Evolutionary conservation across 2,329 filamentous ascomycete species (phyloP).

Genomic region (Pyrenophora tritici-repentis): DNA sequence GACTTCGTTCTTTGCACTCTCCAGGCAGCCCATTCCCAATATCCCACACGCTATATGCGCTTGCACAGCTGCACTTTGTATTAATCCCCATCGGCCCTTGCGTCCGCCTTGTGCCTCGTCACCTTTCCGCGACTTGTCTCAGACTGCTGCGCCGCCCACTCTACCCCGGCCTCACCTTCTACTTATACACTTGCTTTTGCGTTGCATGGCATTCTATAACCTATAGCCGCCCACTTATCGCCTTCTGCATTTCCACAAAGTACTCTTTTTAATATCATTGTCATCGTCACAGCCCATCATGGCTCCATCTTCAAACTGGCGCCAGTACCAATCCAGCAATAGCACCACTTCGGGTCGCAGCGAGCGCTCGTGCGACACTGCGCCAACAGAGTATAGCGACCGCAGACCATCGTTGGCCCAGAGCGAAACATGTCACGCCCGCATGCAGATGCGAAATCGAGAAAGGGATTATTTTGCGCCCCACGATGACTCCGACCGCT

Average conservation of each 20-base stretch:
- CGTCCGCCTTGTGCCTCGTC: constrained; percentile 33
- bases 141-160: constrained; percentile 31
- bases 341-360: constrained; percentile 31
- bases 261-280: constrained; percentile 14
- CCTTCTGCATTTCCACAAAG: constrained; percentile 1
- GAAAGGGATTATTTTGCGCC: constrained; percentile 32
- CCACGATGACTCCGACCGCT: constrained; percentile 14
- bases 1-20: constrained; percentile 1
- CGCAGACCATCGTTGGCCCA: constrained; percentile 34
- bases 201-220: constrained; percentile 20
- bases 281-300: constrained; percentile 26
- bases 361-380: constrained; percentile 42
- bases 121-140: constrained; percentile 33
- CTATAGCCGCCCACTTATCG: constrained; percentile 19
- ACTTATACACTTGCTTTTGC: constrained; percentile 24
- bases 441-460: constrained; percentile 31
- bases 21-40: constrained; percentile 20
- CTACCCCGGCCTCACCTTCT: constrained; percentile 13
- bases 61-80: constrained; percentile 16
- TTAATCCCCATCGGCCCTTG: constrained; percentile 27
- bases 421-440: constrained; percentile 39
- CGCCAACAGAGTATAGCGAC: constrained; percentile 44
- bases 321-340: constrained; percentile 40
- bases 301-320: constrained; percentile 42
- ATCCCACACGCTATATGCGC: constrained; percentile 29